Base-by-base conservation (phyloP, 2,329 filamentous ascomycete genomes). In the Claviceps citrina region DNA sequence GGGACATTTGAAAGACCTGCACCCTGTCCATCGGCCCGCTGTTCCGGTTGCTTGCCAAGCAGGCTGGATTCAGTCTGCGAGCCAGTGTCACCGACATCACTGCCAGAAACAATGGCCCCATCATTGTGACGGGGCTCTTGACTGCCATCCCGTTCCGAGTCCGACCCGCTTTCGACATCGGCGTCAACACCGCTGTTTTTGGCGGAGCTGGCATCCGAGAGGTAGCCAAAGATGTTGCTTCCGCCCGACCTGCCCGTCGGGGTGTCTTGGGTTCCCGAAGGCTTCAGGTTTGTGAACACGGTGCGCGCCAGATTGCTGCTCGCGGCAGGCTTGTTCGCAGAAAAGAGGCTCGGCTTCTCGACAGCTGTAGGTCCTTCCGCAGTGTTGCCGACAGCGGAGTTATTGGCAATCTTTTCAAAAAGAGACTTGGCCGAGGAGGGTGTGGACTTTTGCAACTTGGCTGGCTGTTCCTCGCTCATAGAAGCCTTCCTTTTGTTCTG, bases 211-310 rank as follows among this genome's bases (percentile, higher is more conserved):
- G 60, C 62, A 49, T 73, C 71, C 1, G 73, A 76, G 7, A 78
- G 62, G 47, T 77, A 70, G 19, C 66, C 67, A 50, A 79, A 79
- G 37, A 76, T 75, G 50, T 78, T 76, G 34, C 56, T 49, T 31
- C 55, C 50, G 28, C 55, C 49, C 16, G 48, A 49, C 31, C 56
- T 50, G 30, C 55, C 49, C 13, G 47, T 53, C 19, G 53, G 40
- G 1, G 54, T 33, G 7, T 38, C 35, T 36, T 49, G 49, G 13
- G 46, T 43, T 34, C 45, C 49, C 12, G 45, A 45, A 7, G 60
- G 51, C 51, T 67, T 66, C 13, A 58, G 38, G 40, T 56, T 60
- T 28, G 61, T 57, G 43, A 69, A 57, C 9, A 68, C 62, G 1
- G 67, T 68, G 20, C 61, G 59, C 22, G 64, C 58, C 20, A 65